Percentiles rank a stretch among this genome's conserved stretches.
These are phyloP conservation scores for Croton setiger DNA, from an alignment of 441 rosid genomes.

Conservation along the genomic window DNA sequence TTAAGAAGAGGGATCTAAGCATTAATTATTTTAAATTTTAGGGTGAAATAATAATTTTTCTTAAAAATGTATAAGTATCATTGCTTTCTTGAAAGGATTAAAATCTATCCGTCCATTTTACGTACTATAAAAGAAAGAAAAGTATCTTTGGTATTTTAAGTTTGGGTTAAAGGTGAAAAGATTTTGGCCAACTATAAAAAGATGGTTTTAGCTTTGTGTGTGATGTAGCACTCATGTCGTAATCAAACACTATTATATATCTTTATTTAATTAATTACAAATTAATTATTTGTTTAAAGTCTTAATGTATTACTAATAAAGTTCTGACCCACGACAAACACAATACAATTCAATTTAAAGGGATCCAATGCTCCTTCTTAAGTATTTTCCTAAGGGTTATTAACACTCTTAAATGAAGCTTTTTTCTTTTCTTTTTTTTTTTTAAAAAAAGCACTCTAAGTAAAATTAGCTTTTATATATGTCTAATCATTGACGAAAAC, in stretches of 20 bases:
- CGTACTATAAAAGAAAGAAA: conserved; percentile 9
- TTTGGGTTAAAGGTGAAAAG: conserved; percentile 7
- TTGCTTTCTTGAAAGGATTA: too few relatives aligned
- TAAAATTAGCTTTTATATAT: too few relatives aligned
- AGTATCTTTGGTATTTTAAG: conserved; percentile 1
- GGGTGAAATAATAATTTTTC: neutral
- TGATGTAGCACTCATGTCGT: conserved; percentile 21
- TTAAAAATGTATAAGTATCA: neutral
- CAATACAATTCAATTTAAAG: too few relatives aligned
- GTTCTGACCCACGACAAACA: neutral
- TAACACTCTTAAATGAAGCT: too few relatives aligned
- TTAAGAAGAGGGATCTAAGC: too few relatives aligned
- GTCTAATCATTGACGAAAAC: too few relatives aligned
- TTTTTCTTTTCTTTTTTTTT: too few relatives aligned
- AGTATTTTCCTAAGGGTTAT: too few relatives aligned
- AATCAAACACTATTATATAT: conserved; percentile 21
- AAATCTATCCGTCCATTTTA: conserved; percentile 28
- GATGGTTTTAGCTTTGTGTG: neutral
- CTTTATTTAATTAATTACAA: neutral
- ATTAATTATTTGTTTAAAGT: too few relatives aligned
- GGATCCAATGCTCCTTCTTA: neutral
- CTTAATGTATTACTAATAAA: too few relatives aligned
- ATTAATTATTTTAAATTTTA: too few relatives aligned
- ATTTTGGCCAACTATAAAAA: conserved; percentile 10
- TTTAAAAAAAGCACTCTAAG: too few relatives aligned